Percentiles rank a stretch among this genome's conserved stretches.
phyloP scores from a whole-genome alignment of 1,139 yeast species.

The Hansenula anomala region DNA sequence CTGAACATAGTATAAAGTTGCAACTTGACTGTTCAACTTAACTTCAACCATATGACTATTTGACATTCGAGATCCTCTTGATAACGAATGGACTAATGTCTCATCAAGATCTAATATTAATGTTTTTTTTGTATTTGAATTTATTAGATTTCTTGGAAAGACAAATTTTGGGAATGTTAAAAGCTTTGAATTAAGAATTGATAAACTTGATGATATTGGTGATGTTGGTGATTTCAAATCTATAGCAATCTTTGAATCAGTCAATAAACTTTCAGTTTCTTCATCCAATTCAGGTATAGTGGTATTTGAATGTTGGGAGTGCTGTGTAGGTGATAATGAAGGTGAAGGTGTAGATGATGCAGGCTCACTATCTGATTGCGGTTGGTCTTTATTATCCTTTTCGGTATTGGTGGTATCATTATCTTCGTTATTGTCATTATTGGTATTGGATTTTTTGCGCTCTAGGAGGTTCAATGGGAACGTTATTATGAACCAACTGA shows the following conservation, averaged over 20 bases:
- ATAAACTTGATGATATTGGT: conserved; percentile 15
- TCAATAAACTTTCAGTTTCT: conserved; percentile 16
- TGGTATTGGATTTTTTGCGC: conserved; percentile 6
- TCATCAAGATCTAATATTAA: conserved; percentile 88
- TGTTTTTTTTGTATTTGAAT: conserved; percentile 51
- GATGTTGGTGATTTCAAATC: conserved; percentile 53
- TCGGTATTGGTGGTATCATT: too few relatives aligned
- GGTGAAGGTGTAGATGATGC: background rate
- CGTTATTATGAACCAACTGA: conserved; percentile 39
- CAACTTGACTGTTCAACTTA: conserved; percentile 49
- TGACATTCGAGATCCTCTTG: conserved; percentile 55
- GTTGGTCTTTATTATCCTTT: background rate
- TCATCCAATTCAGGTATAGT: conserved; percentile 21
- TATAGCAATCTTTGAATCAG: conserved; percentile 33
- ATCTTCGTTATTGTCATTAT: too few relatives aligned
- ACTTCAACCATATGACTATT: conserved; percentile 82
- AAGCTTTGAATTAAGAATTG: conserved; percentile 8
- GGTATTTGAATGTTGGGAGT: background rate
- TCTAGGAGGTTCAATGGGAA: conserved; percentile 45
- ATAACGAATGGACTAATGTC: conserved; percentile 85
- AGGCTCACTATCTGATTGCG: background rate
- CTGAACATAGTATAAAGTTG: conserved; percentile 84
- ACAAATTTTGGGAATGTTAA: conserved; percentile 29
- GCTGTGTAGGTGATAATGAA: background rate
- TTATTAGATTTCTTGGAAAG: conserved; percentile 39